Base-by-base conservation (phyloP, 805 yeast species). In the Sungouiella blattae region DNA sequence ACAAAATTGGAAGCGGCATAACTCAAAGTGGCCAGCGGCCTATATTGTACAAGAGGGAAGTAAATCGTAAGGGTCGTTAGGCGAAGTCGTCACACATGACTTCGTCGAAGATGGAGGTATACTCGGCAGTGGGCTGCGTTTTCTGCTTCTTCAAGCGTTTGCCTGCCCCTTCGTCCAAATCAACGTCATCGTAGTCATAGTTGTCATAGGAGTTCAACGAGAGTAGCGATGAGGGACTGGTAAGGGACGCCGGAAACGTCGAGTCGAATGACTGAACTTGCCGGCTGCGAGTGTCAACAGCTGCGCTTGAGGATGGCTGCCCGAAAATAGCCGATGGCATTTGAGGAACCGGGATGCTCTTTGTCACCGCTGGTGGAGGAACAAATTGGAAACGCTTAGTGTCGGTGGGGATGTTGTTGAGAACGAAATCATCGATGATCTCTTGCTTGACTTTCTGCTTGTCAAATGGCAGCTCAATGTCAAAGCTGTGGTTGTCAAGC, bases 381-480 rank as follows among this genome's bases (percentile, higher is more conserved):
- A 40, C 40, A 28, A 40, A 50, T 40, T 36, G 40, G 34, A 30
- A 37, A 14, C 30, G 41, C 20, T 39, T 44, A n/a, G n/a, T n/a
- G 8, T 41, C 46, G 11, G 56, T 55, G 29, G 64, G 66, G 25
- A 64, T 61, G 38, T 64, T 64, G 47, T 64, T 64, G 43, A 64
- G 48, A 34, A 52, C 40, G 36, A 64, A 64, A 40, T 64, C 70
- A 36, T 62, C 63, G 35, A 64, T 61, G 37, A 63, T 64, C 40
- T 64, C 69, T 40, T 64, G 67, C 37, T 63, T 64, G 45, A 64
- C 56, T 34, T 46, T 41, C 37, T 47, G 42, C 49, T 49, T 32
- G 15, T 49, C 51, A 38, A 34, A 47, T 27, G 35, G 16, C n/a
- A n/a, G n/a, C 16, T 26, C 37, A 15, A 30, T 32, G 28, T 37